Evolutionary conservation across 2,329 filamentous ascomycete species (phyloP), one percentile per base, ranked within the genome.

Genomic region (Fusarium pilosicola): DNA sequence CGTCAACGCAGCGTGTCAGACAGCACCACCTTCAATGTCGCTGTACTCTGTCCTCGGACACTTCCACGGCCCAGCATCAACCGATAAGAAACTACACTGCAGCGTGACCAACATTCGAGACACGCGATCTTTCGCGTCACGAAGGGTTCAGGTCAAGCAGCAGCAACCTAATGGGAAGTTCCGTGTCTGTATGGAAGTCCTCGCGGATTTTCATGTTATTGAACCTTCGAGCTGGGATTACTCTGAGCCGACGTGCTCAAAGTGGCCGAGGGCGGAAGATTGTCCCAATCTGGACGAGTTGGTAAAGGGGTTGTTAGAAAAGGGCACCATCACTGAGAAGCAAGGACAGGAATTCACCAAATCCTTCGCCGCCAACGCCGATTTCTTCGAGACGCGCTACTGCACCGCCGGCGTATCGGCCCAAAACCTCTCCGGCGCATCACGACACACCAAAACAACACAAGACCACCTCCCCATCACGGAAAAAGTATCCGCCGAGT

Each of bases 121-220:
- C 55, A 87, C 86, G 3, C 80, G 83, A 20, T 84, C 85, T 1
- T 88, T 88, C 61, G 83, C 83, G 6, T 88, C 86, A 1, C 80
- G 85, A 5, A 79, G 84, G 8, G 83, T 88, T 7, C 80, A 85
- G 65, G 81, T 87, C 34, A 81, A 78, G 57, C 86, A 88, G 63
- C 71, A 77, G 30, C 80, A 80, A 24, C 75, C 82, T 0, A 78
- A 83, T 55, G 83, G 83, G 15, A 66, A 75, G 7, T 64, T 77
- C 11, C 81, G 86, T 32, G 62, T 78, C 1, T 86, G 84, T 57
- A 70, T 87, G 36, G 81, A 86, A 57, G 74, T 86, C 2, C 71
- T 85, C 2, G 83, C 82, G 1, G 86, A 88, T 62, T 88, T 88
- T 62, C 86, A 87, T 34, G 73, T 80, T 8, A 71, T 74, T 11